Evolutionary conservation across 1,284 basidiomycete species (phyloP), one percentile per base, ranked within the genome.

Genomic region (Melampsora abietis-canadensis): DNA sequence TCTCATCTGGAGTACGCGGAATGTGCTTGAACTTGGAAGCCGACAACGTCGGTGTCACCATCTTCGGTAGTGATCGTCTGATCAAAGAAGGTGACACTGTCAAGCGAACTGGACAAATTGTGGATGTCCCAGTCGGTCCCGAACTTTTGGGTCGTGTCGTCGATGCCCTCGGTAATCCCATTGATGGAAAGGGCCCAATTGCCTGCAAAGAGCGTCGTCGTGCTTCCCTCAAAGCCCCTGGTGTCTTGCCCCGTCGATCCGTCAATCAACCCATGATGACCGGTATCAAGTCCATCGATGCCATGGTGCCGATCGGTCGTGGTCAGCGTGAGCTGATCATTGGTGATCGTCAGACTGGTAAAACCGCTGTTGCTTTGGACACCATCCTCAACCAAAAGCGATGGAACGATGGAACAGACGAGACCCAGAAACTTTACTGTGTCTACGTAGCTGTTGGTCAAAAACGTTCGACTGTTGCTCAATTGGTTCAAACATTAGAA

Each of bases 251-350:
- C 81, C 93, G 94, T 88, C 92, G 92, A 83, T 98, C 95, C 82
- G 95, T 98, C 87, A 94, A 95, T 88, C 91, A 98, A 88, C 94
- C 95, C 82, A 98, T 98, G 95, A 93, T 96, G 90, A 98, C 95
- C 79, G 95, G 95, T 87, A 89, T 98, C 83, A 98, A 98, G 88
- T 93, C 95, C 83, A 96, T 98, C 85, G 95, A 98, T 85, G 94
- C 95, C 84, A 96, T 98, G 92, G 95, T 98, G 80, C 95, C 95
- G 82, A 98, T 98, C 83, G 95, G 95, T 83, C 95, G 95, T 90
- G 95, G 95, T 80, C 95, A 98, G 87, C 94, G 95, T 92, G 95
- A 98, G 86, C 88, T 98, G 77, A 98, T 98, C 85, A 98, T 98
- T 82, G 95, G 95, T 90, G 95, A 98, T 84, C 94, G 95, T 90